Evolutionary conservation across 768 basidiomycete genomes (phyloP).

Genomic region (Mycena venus): DNA sequence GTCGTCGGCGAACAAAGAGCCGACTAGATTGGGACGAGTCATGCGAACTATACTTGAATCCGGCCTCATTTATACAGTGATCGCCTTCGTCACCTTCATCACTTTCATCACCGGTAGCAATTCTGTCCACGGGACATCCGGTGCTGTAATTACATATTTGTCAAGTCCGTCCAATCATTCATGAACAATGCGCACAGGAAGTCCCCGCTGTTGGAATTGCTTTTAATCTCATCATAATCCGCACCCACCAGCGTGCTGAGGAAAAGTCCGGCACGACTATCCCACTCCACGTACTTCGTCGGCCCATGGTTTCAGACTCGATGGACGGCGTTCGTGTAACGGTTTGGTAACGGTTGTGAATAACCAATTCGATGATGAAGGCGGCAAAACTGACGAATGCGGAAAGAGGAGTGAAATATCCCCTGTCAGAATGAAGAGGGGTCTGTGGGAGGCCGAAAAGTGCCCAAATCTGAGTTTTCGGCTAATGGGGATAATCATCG

Average conservation of each 20-base stretch:
- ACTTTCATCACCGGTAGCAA: slow-evolving; percentile 5
- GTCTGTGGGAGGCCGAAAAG: no score
- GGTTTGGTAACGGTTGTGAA: no score
- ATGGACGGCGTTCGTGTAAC: background rate
- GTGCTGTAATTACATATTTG: background rate
- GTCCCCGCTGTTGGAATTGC: slow-evolving; percentile 17
- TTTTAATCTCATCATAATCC: slow-evolving; percentile 27
- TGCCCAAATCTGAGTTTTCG: no score
- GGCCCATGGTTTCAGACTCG: background rate
- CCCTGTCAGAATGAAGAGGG: no score
- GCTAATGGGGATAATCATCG: no score
- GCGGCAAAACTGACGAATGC: background rate
- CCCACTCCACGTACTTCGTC: background rate
- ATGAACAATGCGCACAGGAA: background rate
- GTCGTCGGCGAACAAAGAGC: background rate
- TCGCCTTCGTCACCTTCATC: background rate
- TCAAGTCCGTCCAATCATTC: background rate
- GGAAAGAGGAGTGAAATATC: background rate
- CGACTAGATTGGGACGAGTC: background rate
- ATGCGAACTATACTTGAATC: slow-evolving; percentile 21
- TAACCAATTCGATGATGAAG: background rate
- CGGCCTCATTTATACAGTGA: slow-evolving; percentile 12
- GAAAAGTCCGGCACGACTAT: background rate
- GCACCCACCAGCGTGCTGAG: background rate
- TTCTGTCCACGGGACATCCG: background rate